Percentiles rank a stretch among this genome's conserved stretches.
Conservation (phyloP, 2,329 filamentous ascomycete genomes). For the Karstenula rhodostoma region DNA sequence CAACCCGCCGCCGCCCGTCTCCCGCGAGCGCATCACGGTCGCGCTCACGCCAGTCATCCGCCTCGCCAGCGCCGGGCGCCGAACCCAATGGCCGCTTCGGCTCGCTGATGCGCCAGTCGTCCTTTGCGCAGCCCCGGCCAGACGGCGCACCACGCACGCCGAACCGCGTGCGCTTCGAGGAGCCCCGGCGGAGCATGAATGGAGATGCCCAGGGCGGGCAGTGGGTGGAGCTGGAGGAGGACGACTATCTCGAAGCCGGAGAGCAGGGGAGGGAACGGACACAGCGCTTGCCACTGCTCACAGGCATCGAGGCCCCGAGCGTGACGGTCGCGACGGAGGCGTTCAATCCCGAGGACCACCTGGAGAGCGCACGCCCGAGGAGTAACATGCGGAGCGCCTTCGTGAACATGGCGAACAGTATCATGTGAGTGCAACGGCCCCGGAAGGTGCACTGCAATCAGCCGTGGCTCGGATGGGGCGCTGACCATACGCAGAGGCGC, state of each 20-base stretch:
- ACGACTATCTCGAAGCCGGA: conserved; percentile 65
- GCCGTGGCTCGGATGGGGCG: neutral
- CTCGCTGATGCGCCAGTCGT: conserved; percentile 49
- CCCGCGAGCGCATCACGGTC: conserved; percentile 35
- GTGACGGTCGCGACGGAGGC: conserved; percentile 71
- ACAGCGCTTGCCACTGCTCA: conserved; percentile 74
- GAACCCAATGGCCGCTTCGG: conserved; percentile 22
- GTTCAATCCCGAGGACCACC: conserved; percentile 64
- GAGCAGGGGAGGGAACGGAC: conserved; percentile 51
- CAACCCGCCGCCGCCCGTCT: conserved; percentile 28
- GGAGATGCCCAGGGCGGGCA: conserved; percentile 37
- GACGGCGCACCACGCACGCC: conserved; percentile 68
- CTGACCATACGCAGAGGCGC: conserved; percentile 58
- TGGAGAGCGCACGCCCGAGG: conserved; percentile 75
- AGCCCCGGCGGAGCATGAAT: conserved; percentile 47
- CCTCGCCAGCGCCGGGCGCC: conserved; percentile 38
- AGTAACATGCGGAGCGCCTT: conserved; percentile 88
- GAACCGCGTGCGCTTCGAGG: conserved; percentile 78
- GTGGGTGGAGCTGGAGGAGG: conserved; percentile 65
- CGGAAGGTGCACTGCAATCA: neutral
- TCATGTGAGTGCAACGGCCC: conserved; percentile 65
- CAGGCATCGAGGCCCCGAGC: conserved; percentile 82
- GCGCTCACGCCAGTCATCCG: conserved; percentile 32
- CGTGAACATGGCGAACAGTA: conserved; percentile 99
- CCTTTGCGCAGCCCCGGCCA: conserved; percentile 56